Base-by-base conservation (phyloP, 208 protist species). In the Leishmania tropica region DNA sequence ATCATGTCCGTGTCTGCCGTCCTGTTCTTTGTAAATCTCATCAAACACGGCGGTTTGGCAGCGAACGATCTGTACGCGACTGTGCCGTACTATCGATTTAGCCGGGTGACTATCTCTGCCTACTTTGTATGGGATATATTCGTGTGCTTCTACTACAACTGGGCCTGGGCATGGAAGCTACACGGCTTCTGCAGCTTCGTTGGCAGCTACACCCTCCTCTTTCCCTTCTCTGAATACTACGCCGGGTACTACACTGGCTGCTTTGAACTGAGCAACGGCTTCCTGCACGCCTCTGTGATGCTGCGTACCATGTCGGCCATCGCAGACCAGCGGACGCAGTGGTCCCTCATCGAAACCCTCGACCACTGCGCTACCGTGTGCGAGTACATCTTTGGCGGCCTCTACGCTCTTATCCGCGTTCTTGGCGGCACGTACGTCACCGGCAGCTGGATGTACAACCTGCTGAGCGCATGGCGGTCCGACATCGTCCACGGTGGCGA, bases 81-180 rank as follows among this genome's bases (percentile, higher is more conserved):
- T 8, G 79, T 97, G 64, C 85, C 86, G 7, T 83, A 89, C 73
- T 97, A 95, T 79, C 82, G 87, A 45, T 93, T 94, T 81, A 92
- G 84, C 79, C 91, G 92, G 24, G 84, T 92, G 5, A 58, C 90
- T n/a, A 95, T 97, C 70, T 42, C 88, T 0, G 75, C 89, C 42
- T 97, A 97, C 86, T 97, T 97, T 78, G 56, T 86, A 17, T 97
- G 94, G 93, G 94, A 97, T 79, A 83, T 96, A 45, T 65, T 95
- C 42, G 87, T 95, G 28, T 97, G 94, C 85, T 92, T 93, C 73
- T 84, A 79, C 80, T 92, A 94, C 77, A 87, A 87, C 24, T 97
- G 94, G 94, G 79, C 80, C n/a, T 21, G 75, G 37, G 74, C 84
- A 53, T 97, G 91, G 91, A 97, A 95, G 80, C 68, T 96, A 6